Evolutionary conservation across 371 early-diverging fungal species (phyloP), one percentile per base, ranked within the genome.

Genomic region (Mucor saturninus): DNA sequence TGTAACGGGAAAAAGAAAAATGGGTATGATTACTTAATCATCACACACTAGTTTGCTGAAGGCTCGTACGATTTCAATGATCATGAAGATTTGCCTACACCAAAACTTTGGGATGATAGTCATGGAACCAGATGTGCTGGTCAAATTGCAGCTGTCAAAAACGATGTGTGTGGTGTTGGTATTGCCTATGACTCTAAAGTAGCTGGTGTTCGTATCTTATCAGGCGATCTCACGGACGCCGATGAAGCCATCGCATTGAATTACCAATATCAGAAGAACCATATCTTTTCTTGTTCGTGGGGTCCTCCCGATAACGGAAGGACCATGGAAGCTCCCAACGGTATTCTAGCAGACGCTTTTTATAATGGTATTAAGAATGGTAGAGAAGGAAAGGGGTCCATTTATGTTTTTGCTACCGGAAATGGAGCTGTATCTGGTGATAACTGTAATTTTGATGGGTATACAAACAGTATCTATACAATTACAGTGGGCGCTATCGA

Each of bases 71-170:
- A 98, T 71, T 97, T 92, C 66, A 98, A 98, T 65, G 91, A 91
- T 64, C 87, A 91, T 69, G 83, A 72, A 13, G 68, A 77, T 39
- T 64, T 90, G 26, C 98, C 98, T 1, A 89, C 70, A 57, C 98
- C 98, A 35, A 79, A 75, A 14, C 65, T 92, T 1, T 58, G 56
- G 38, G 92, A 95, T 58, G 99, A 98, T 72, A 83, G 84, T 40
- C 99, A 98, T 74, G 99, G 98, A 43, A 98, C 99, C 0, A 80
- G 99, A 32, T 98, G 98, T 76, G 99, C 99, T 7, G 99, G 98
- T 8, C 95, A 97, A 79, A 93, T 98, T 40, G 99, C 97, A 1
- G 97, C 97, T 11, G 84, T 81, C 9, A 79, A 81, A 43, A 98
- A 98, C 72, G 74, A 91, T 69, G 90, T 89, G 1, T 98, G 99